Evolutionary conservation across 2,329 filamentous ascomycete genomes (phyloP).

Genomic region (Pestalotiopsis sp.): DNA sequence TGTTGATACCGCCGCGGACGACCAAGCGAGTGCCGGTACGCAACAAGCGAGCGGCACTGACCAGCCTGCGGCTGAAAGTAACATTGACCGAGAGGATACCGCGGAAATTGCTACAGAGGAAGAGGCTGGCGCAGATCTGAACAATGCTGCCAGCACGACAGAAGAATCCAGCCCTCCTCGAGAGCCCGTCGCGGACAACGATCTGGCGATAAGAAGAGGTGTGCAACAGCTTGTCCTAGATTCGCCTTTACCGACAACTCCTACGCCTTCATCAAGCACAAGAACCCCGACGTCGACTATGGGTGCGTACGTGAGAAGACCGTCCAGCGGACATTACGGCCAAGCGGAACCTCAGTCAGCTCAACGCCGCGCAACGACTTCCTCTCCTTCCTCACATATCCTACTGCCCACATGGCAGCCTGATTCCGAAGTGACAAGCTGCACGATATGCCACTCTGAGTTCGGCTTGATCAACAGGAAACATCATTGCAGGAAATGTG

Average conservation of each 20-base stretch:
- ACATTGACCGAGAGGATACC: neutral
- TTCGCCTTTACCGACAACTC: neutral
- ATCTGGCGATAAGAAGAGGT: neutral
- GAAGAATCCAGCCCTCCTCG: neutral
- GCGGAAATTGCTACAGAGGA: neutral
- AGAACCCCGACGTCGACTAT: neutral
- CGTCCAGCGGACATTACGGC: neutral
- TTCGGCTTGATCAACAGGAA: slow-evolving; percentile 88
- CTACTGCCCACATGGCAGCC: slow-evolving; percentile 82
- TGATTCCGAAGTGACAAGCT: slow-evolving; percentile 77
- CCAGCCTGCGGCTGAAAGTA: neutral
- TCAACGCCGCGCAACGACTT: neutral
- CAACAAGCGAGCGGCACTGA: neutral
- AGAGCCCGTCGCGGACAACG: neutral
- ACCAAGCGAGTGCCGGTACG: neutral
- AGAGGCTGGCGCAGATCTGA: neutral
- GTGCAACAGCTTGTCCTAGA: neutral
- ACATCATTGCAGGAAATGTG: slow-evolving; percentile 96
- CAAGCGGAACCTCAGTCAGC: neutral
- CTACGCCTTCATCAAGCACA: neutral
- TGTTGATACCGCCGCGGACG: neutral
- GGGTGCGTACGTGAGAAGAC: too few species aligned
- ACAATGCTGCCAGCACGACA: neutral
- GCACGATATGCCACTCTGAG: slow-evolving; percentile 77
- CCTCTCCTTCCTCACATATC: slow-evolving; percentile 37